Evolutionary conservation across 129 eudicot genomes (phyloP).

Genomic region (Centella asiatica): DNA sequence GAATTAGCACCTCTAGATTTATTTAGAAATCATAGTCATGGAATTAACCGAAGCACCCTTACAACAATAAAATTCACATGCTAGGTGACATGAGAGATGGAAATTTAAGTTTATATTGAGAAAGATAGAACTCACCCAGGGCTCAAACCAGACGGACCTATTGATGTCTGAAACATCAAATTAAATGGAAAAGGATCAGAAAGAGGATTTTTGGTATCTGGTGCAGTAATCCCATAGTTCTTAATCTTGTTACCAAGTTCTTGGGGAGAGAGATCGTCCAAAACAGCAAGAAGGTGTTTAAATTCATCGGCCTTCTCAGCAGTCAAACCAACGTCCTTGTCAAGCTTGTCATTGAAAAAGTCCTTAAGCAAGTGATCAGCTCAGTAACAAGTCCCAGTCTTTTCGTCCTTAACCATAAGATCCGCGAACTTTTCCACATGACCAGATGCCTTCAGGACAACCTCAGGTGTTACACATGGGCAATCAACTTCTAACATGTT

Average conservation of each 20-base stretch:
- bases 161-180: slow-evolving; percentile 65
- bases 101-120: background rate
- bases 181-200: slow-evolving; percentile 65
- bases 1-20: no score
- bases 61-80: no score
- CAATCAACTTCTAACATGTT: slow-evolving; percentile 69
- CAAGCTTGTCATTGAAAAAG: slow-evolving; percentile 57
- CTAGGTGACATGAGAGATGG: no score
- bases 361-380: slow-evolving; percentile 69
- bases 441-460: slow-evolving; percentile 62
- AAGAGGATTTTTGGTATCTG: slow-evolving; percentile 58
- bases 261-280: slow-evolving; percentile 56
- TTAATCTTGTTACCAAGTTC: slow-evolving; percentile 55
- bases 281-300: slow-evolving; percentile 42
- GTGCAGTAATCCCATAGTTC: slow-evolving; percentile 59
- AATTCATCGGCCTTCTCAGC: slow-evolving; percentile 36
- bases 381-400: slow-evolving; percentile 55
- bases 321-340: slow-evolving; percentile 32
- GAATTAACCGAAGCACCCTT: no score
- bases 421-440: slow-evolving; percentile 69
- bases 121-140: slow-evolving; percentile 58
- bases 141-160: slow-evolving; percentile 53
- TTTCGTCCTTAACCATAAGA: slow-evolving; percentile 68
- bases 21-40: no score
- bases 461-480: slow-evolving; percentile 67